Base-by-base conservation (phyloP, 345 rosid genomes). In the sweet orange (Citrus sinensis) region DNA sequence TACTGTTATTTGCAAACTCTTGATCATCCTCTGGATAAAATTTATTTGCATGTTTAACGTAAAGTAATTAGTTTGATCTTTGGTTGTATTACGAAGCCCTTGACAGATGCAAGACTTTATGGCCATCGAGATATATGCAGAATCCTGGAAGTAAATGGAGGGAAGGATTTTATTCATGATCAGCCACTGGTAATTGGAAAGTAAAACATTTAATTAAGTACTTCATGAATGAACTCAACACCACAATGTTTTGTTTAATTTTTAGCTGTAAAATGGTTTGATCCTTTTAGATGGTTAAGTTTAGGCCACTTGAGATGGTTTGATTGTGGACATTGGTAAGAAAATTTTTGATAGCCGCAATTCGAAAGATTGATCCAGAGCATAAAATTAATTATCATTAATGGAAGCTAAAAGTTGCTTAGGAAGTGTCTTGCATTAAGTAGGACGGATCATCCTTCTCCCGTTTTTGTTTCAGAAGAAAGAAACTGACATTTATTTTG, bases 91-190 rank as follows among this genome's bases (percentile, higher is more conserved):
- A 32, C 80, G 61, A 83, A 90, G 94, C 92, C 92, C 70, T 83
- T 90, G 85, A 86, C 88, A 67, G 90, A 90, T 84, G 90, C 94
- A 60, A 87, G 88, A 80, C 84, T 80, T 9, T 90, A 86, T 40
- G 85, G 87, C 19, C 90, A 90, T 67, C 83, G 89, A 49, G 92
- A 88, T 77, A 90, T 90, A 42, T 88, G 94, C 85, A 87, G 94
- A 83, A 85, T 90, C 68, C 84, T 90, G 10, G 90, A 90, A 88
- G 94, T 87, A 25, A 89, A 87, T 74, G 90, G 92, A 14, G 88
- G 92, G 75, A 76, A 85, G 80, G 90, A 88, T 40, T 83, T 84
- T 65, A 75, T 76, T 80, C 78, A 85, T 40, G 89, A 88, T 78
- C 90, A 85, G 29, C 85, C 87, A 29, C 84, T 80, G 84, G 86